Evolutionary conservation across 2,329 filamentous ascomycete genomes (phyloP), one percentile per base, ranked within the genome.

Genomic region (Pyrenochaeta sp.): DNA sequence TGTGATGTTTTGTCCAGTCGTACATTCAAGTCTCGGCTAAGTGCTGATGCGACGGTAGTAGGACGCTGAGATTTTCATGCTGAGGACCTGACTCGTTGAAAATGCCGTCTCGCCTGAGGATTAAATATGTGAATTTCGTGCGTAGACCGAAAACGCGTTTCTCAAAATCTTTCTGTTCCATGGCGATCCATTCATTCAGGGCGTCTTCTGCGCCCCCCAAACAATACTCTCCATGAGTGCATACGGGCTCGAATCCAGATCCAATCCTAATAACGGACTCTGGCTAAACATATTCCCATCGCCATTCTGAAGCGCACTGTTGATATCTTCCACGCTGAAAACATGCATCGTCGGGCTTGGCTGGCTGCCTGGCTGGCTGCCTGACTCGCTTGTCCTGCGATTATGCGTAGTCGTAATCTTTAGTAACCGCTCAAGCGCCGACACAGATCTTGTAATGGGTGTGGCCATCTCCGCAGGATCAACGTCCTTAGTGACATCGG

Each of bases 211-310:
- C n/a, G 65, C 62, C 19, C 78, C 78, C 78, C 79, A 80, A 10
- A 83, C 74, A 48, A 83, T 83, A 5, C 76, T 79, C 59, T 83
- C 81, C 73, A 83, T 77, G 4, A 83, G 75, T 19, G 80, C 79
- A 66, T 83, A 82, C 7, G 81, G 81, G 25, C 76, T 79, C 8
- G 77, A 73, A 43, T 83, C 80, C 32, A 81, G 65, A 54, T 79
- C 77, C 56, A 76, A 45, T 10, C 67, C 74, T 48, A 78, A 50
- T 10, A 78, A 52, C n/a, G 78, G 77, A 15, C 71, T 74, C 46
- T 77, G 72, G 13, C 65, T 69, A 45, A 77, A 61, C 27, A 69
- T 63, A 5, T 69, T 62, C 0, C 68, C 66, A 28, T 77, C 75
- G 6, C 70, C 72, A 44, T 71, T 72, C n/a, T 64, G 56, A 1